A percentile compares a stretch with the other conserved stretches of the same genome.
These are phyloP conservation scores for Nematocida minor DNA, from an alignment of 371 early-diverging fungal genomes.

Conservation along the genomic window DNA sequence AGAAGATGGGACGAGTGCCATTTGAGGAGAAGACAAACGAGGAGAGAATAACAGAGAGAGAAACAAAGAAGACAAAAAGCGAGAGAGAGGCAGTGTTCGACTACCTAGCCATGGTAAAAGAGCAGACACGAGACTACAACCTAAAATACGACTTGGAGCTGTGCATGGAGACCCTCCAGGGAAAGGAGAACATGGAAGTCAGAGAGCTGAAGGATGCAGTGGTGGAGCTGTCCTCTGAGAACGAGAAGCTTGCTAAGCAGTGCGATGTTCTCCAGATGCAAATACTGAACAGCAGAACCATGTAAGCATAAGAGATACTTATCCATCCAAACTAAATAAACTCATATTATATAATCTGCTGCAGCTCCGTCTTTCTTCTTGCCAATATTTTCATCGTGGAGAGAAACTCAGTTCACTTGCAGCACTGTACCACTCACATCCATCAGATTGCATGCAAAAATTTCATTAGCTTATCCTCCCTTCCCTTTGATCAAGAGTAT, in stretches of 20 bases:
- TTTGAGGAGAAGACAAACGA: constrained; percentile 63
- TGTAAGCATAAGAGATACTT: background rate
- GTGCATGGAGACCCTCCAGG: constrained; percentile 64
- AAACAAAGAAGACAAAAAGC: constrained; percentile 7
- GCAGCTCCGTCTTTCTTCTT: background rate
- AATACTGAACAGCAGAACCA: constrained; percentile 38
- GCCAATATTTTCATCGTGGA: too few relatives aligned
- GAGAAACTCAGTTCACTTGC: too few relatives aligned
- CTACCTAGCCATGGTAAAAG: constrained; percentile 36
- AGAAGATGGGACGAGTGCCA: constrained; percentile 27
- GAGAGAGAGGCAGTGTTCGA: constrained; percentile 57
- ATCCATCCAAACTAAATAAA: background rate
- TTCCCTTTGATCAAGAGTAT: too few relatives aligned
- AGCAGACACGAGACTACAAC: constrained; percentile 59
- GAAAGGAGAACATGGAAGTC: constrained; percentile 64
- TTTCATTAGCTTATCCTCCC: too few relatives aligned
- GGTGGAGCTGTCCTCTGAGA: constrained; percentile 55
- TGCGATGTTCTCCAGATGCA: constrained; percentile 49
- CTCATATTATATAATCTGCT: background rate
- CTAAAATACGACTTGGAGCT: constrained; percentile 62
- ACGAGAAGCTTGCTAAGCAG: constrained; percentile 57
- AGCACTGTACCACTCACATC: too few relatives aligned
- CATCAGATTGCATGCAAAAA: too few relatives aligned
- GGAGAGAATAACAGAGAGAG: constrained; percentile 22
- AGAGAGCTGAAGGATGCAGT: constrained; percentile 60